Evolutionary conservation across 208 protist genomes (phyloP).

Genomic region (Trypanosoma scelopori): DNA sequence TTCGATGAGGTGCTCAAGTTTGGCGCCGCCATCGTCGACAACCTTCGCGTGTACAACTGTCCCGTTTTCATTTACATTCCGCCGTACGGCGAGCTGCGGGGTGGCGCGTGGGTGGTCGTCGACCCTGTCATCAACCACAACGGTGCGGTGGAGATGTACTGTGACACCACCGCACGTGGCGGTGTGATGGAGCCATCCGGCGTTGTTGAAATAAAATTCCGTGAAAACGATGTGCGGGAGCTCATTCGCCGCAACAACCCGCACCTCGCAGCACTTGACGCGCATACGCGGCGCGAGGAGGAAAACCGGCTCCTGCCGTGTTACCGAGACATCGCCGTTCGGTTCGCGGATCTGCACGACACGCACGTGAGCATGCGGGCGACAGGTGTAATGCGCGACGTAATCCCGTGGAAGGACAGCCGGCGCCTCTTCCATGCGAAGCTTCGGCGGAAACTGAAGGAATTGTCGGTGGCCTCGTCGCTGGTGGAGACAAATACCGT

Average conservation of each 20-base stretch:
- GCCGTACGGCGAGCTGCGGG: constrained; percentile 95
- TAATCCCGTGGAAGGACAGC: constrained; percentile 91
- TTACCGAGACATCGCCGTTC: constrained; percentile 94
- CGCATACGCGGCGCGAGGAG: constrained; percentile 37
- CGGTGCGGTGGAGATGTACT: constrained; percentile 98
- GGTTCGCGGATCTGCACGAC: constrained; percentile 98
- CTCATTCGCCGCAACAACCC: constrained; percentile 91
- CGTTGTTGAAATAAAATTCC: constrained; percentile 97
- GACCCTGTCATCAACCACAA: constrained; percentile 97
- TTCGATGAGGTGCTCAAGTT: constrained; percentile 99
- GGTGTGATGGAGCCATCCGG: constrained; percentile 96
- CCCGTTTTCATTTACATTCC: constrained; percentile 98
- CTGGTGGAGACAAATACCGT: constrained; percentile 41
- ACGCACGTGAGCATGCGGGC: constrained; percentile 95
- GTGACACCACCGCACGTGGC: constrained; percentile 85
- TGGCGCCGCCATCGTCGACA: constrained; percentile 98
- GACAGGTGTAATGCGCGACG: constrained; percentile 89
- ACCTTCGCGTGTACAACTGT: constrained; percentile 93
- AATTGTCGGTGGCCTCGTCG: constrained; percentile 64
- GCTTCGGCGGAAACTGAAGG: constrained; percentile 88
- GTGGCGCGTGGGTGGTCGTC: constrained; percentile 98
- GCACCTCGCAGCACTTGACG: constrained; percentile 47
- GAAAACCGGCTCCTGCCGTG: constrained; percentile 71
- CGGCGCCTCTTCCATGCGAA: constrained; percentile 93
- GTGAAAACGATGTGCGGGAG: constrained; percentile 83